These are phyloP conservation scores for Thermomucor indicae-seudaticae DNA, from an alignment of 371 early-diverging fungal genomes.

Conservation along the genomic window DNA sequence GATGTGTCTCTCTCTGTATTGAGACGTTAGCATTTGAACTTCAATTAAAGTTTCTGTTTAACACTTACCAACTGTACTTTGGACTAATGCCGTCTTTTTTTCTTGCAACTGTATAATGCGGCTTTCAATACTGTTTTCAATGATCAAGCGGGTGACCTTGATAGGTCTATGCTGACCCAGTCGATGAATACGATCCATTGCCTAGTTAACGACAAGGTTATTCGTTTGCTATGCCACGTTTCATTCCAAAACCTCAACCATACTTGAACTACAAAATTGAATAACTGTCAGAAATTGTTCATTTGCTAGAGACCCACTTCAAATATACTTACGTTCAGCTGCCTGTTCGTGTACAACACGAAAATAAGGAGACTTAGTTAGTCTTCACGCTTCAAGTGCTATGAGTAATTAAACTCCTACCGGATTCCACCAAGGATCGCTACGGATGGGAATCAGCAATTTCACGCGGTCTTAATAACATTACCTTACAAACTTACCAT, in stretches of 20 bases:
- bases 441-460: slow-evolving; percentile 2
- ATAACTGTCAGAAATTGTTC: too few relatives aligned
- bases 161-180: slow-evolving; percentile 90
- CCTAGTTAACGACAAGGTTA: slow-evolving; percentile 37
- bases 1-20: slow-evolving; percentile 41
- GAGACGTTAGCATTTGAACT: not conserved
- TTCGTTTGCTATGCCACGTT: not conserved
- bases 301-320: too few relatives aligned
- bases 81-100: slow-evolving; percentile 91
- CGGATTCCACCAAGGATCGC: slow-evolving; percentile 96
- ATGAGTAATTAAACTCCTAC: slow-evolving; percentile 30
- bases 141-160: slow-evolving; percentile 82
- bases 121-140: slow-evolving; percentile 95
- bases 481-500: slow-evolving; percentile 14
- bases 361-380: not conserved
- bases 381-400: slow-evolving; percentile 34
- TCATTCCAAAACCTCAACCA: not conserved
- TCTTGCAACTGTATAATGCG: slow-evolving; percentile 93
- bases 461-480: not conserved
- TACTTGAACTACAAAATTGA: not conserved
- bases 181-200: slow-evolving; percentile 91
- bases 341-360: slow-evolving; percentile 13
- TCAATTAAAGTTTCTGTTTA: slow-evolving; percentile 9
- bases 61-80: slow-evolving; percentile 85
- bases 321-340: slow-evolving; percentile 40